These are phyloP conservation scores for Penicillium diatomitis DNA, from an alignment of 495 filamentous ascomycete species.

Conservation along the genomic window DNA sequence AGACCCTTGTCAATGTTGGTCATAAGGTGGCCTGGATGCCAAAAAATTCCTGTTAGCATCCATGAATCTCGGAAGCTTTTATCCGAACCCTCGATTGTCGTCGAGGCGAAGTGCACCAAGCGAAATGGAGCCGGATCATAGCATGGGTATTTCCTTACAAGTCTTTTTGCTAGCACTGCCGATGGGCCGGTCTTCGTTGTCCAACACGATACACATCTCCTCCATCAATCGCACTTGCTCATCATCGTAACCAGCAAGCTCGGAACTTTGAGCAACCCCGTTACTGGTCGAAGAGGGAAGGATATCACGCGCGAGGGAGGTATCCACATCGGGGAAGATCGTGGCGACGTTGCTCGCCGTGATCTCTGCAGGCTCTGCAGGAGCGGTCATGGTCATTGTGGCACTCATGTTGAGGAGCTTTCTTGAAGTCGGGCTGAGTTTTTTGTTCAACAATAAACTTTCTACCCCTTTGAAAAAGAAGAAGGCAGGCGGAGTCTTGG, in stretches of 20 bases:
- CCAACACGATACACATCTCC: conserved; percentile 94
- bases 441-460: neutral
- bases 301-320: conserved; percentile 57
- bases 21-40: conserved; percentile 80
- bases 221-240: conserved; percentile 98
- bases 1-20: conserved; percentile 93
- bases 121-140: too few species aligned
- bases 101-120: too few species aligned
- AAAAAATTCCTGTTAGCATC: neutral
- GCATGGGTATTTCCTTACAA: conserved; percentile 48
- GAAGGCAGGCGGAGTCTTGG: conserved; percentile 5
- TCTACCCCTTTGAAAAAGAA: neutral
- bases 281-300: conserved; percentile 35
- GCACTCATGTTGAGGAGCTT: conserved; percentile 34
- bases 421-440: neutral
- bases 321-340: conserved; percentile 93
- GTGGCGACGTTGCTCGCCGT: conserved; percentile 80
- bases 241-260: conserved; percentile 81
- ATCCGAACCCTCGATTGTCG: too few species aligned
- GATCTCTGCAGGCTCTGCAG: conserved; percentile 37
- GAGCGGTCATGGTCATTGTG: conserved; percentile 35
- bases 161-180: conserved; percentile 97
- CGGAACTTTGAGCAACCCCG: conserved; percentile 29
- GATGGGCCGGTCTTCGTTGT: conserved; percentile 87
- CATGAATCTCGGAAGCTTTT: too few species aligned